A percentile compares a stretch with the other conserved stretches of the same genome.
These are phyloP conservation scores for Claviceps sp. DNA, from an alignment of 2,329 filamentous ascomycete genomes.

Conservation along the genomic window DNA sequence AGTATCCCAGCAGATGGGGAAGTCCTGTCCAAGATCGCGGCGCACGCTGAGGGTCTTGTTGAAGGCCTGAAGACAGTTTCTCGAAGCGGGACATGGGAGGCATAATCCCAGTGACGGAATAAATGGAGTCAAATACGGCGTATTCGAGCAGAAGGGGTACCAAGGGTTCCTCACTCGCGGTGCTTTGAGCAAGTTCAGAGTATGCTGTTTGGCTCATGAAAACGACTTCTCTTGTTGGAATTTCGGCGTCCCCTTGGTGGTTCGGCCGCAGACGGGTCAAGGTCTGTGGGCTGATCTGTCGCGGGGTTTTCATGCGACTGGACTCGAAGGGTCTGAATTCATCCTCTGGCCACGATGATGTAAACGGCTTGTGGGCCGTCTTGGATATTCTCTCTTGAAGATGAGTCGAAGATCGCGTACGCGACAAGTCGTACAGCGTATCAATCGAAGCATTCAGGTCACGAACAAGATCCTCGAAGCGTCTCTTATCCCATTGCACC, in stretches of 20 bases:
- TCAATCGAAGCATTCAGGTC: conserved; percentile 69
- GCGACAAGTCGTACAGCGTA: conserved; percentile 63
- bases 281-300: conserved; percentile 41
- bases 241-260: conserved; percentile 20
- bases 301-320: conserved; percentile 46
- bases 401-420: conserved; percentile 41
- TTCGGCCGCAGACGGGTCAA: conserved; percentile 34
- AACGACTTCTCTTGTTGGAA: conserved; percentile 30
- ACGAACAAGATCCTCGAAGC: conserved; percentile 60
- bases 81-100: conserved; percentile 53
- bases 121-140: conserved; percentile 49
- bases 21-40: conserved; percentile 47
- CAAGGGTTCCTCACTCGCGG: conserved; percentile 30
- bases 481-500: conserved; percentile 54
- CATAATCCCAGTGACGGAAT: conserved; percentile 47
- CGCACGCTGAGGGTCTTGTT: conserved; percentile 36
- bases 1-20: conserved; percentile 52
- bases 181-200: conserved; percentile 30
- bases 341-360: conserved; percentile 18
- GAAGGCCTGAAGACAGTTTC: conserved; percentile 45
- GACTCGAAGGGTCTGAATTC: conserved; percentile 42
- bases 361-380: conserved; percentile 19
- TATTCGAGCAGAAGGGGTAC: conserved; percentile 57
- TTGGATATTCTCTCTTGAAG: conserved; percentile 18
- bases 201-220: conserved; percentile 38